These are phyloP conservation scores for Lunasporangiospora selenospora DNA, from an alignment of 192 early-diverging fungal species.

Conservation along the genomic window DNA sequence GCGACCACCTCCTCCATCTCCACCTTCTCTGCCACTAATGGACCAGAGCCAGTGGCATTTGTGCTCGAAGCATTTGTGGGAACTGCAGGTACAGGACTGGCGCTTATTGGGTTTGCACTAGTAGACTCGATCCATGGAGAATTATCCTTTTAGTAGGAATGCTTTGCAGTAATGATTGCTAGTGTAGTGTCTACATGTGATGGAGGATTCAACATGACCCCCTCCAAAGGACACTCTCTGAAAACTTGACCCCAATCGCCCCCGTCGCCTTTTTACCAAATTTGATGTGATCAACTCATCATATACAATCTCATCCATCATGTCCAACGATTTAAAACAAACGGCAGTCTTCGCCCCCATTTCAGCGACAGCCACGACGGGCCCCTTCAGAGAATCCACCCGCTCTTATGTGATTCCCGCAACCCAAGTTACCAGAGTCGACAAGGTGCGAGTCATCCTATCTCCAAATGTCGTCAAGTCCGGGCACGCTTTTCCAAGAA, in stretches of 20 bases:
- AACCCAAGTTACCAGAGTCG: too few relatives aligned
- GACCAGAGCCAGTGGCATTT: too few relatives aligned
- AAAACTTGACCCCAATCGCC: too few relatives aligned
- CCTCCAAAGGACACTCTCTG: too few relatives aligned
- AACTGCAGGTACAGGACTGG: not conserved
- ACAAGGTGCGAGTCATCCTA: not conserved
- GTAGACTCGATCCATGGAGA: not conserved
- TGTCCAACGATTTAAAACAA: not conserved
- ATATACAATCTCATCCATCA: too few relatives aligned
- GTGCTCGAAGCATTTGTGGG: not conserved
- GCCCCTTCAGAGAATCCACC: not conserved
- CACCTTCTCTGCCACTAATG: slow-evolving; percentile 1
- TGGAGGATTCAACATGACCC: too few relatives aligned
- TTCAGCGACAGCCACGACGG: not conserved
- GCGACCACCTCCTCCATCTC: slow-evolving; percentile 46
- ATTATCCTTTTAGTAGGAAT: too few relatives aligned
- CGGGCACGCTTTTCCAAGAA: not conserved
- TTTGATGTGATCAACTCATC: too few relatives aligned
- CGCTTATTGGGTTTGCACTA: not conserved
- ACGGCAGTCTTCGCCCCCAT: not conserved
- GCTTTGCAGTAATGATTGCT: too few relatives aligned
- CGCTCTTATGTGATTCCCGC: slow-evolving; percentile 1
- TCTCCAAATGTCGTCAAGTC: not conserved
- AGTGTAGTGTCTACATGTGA: too few relatives aligned
- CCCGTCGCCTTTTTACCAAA: too few relatives aligned